Evolutionary conservation across 805 yeast species (phyloP).

Genomic region (Ogataea nonfermentans): DNA sequence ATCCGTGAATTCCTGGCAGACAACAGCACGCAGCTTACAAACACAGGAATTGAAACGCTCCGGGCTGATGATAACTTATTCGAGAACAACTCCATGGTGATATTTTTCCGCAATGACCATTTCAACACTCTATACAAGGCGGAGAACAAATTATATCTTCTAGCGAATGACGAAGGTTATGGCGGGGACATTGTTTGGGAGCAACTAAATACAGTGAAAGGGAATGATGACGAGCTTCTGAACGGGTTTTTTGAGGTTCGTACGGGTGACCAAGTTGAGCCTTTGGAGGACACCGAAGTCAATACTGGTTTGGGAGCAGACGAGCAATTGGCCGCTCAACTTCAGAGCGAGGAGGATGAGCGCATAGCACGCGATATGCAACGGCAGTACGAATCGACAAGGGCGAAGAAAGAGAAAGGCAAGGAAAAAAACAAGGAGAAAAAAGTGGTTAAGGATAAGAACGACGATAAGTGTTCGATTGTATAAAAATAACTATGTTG

Average conservation of each 20-base stretch:
- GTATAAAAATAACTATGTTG: conserved; percentile 2
- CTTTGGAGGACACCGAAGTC: neutral
- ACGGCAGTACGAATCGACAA: conserved; percentile 12
- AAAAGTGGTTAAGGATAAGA: neutral
- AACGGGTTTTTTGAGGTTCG: conserved; percentile 60
- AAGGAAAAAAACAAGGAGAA: neutral
- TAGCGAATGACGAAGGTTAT: conserved; percentile 77
- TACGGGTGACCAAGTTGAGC: conserved; percentile 2
- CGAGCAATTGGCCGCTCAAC: conserved; percentile 27
- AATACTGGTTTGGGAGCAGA: conserved; percentile 19
- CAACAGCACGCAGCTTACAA: conserved; percentile 76
- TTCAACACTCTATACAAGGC: conserved; percentile 67
- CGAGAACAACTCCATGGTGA: conserved; percentile 53
- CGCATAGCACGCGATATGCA: conserved; percentile 29
- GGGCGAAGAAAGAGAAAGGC: neutral
- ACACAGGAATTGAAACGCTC: conserved; percentile 55
- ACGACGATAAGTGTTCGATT: conserved; percentile 5
- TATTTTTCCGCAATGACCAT: conserved; percentile 88
- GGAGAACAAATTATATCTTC: conserved; percentile 49
- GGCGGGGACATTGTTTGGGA: conserved; percentile 73
- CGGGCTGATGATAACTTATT: conserved; percentile 36
- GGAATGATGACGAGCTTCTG: conserved; percentile 66
- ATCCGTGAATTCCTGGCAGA: conserved; percentile 47
- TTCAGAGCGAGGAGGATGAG: conserved; percentile 36
- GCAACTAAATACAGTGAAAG: conserved; percentile 62